Conservation (phyloP, 805 yeast species). For the Candida sanyiensis region DNA sequence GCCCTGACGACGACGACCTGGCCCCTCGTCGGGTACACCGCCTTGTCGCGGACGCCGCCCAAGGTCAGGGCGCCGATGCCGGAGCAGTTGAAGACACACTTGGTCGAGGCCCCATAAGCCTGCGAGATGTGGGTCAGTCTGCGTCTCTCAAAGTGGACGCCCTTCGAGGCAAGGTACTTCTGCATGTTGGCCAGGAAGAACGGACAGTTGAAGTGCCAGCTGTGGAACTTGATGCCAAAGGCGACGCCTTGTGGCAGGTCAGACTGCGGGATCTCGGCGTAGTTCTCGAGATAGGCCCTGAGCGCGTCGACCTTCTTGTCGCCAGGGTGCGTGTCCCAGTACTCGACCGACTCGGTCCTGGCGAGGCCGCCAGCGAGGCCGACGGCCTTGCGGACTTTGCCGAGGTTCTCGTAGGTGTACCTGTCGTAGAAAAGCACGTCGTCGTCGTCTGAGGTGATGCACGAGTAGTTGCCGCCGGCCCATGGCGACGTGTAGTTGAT, state of each 20-base stretch:
- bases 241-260: slow-evolving; percentile 47
- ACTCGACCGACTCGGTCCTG: slow-evolving; percentile 49
- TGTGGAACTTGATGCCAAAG: slow-evolving; percentile 48
- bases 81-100: slow-evolving; percentile 65
- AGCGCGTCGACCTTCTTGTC: slow-evolving; percentile 42
- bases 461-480: slow-evolving; percentile 65
- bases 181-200: slow-evolving; percentile 45
- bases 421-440: slow-evolving; percentile 48
- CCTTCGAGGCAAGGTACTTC: slow-evolving; percentile 37
- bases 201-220: slow-evolving; percentile 75
- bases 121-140: slow-evolving; percentile 50
- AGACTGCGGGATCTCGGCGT: slow-evolving; percentile 27
- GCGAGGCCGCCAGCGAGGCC: slow-evolving; percentile 52
- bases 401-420: slow-evolving; percentile 48
- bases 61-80: slow-evolving; percentile 64
- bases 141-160: slow-evolving; percentile 46
- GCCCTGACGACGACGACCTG: slow-evolving; percentile 72
- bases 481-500: slow-evolving; percentile 73
- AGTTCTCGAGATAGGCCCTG: slow-evolving; percentile 44
- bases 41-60: slow-evolving; percentile 59
- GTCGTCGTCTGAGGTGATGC: slow-evolving; percentile 54
- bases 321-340: slow-evolving; percentile 48
- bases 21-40: slow-evolving; percentile 70
- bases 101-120: slow-evolving; percentile 34
- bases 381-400: slow-evolving; percentile 36